Base-by-base conservation (phyloP, 176 grass and related monocot genomes). In the Melocanna baccifera region DNA sequence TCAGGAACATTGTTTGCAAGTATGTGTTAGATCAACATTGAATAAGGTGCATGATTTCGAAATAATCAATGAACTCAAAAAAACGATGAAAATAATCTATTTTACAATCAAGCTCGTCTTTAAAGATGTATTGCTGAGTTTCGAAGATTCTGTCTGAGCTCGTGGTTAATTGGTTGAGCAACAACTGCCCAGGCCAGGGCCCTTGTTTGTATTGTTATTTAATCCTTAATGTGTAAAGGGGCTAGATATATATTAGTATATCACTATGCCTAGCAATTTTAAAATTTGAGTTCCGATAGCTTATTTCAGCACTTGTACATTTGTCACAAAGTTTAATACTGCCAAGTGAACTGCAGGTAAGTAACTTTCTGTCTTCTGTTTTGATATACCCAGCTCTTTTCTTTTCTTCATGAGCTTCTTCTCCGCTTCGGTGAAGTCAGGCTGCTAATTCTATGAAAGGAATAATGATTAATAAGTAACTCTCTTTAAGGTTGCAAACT, bases 321-420 rank as follows among this genome's bases (percentile, higher is more conserved):
- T 71, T 15, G 6, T 46, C 68, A 71, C 22, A 46, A 46, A 3
- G 40, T 42, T 71, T 23, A 25, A 16, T 71, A 66, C 25, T 13
- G 11, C 26, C 76, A 64, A 79, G 59, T 66, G 30, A 75, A 78
- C 43, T 43, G 1, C 28, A 36, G 61, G 61, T 26, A 50, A 65
- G 61, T 72, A 79, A 41, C 23, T 55, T 62, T 86, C 13, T 71
- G 65, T 37, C 3, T 46, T 67, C n/a, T 46, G 6, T 62, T 86
- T 71, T 62, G 20, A 40, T 50, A 58, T 70, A 62, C 66, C 74
- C 3, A 62, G 64, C 64, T 36, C 8, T 46, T 58, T 12, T 36
- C 16, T 85, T 78, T 71, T 62, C 37, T 55, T 69, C 41, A 66
- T 52, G 76, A 62, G 55, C 43, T 72, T 63, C 77, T 86, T 86